Evolutionary conservation across 2,329 filamentous ascomycete genomes (phyloP).

Genomic region (Clonostachys sp.): DNA sequence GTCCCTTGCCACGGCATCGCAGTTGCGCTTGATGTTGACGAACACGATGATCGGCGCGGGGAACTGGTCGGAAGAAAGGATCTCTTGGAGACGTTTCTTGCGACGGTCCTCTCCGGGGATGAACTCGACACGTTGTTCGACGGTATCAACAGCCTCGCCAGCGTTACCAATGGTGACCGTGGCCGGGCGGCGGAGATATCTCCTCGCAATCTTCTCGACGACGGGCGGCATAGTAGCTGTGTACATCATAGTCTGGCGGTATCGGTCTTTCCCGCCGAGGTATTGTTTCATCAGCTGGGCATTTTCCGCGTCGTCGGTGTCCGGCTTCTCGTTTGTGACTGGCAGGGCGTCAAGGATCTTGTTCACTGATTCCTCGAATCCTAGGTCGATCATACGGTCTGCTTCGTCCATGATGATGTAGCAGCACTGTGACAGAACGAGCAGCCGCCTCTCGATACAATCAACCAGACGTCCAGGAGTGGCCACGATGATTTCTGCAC

Average conservation of each 20-base stretch:
- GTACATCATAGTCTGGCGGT: constrained; percentile 99
- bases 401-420: constrained; percentile 99
- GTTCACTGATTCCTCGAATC: constrained; percentile 96
- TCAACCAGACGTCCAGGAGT: constrained; percentile 95
- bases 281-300: constrained; percentile 77
- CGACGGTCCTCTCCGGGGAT: constrained; percentile 87
- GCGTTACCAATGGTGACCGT: constrained; percentile 92
- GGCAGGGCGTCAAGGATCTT: constrained; percentile 95
- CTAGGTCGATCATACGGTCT: constrained; percentile 97
- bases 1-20: constrained; percentile 88
- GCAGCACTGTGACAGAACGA: constrained; percentile 93
- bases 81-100: constrained; percentile 92
- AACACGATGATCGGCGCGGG: constrained; percentile 94
- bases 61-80: constrained; percentile 77
- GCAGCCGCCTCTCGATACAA: constrained; percentile 87
- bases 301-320: constrained; percentile 87
- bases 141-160: constrained; percentile 94
- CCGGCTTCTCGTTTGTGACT: constrained; percentile 90
- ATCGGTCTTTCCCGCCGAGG: constrained; percentile 70
- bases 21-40: constrained; percentile 99
- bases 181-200: constrained; percentile 88
- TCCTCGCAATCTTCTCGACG: constrained; percentile 93
- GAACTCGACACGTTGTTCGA: constrained; percentile 95
- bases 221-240: constrained; percentile 94
- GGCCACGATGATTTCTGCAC: constrained; percentile 97